These are phyloP conservation scores for Candida pseudoviswanathii DNA, from an alignment of 1,139 yeast species.

Conservation along the genomic window DNA sequence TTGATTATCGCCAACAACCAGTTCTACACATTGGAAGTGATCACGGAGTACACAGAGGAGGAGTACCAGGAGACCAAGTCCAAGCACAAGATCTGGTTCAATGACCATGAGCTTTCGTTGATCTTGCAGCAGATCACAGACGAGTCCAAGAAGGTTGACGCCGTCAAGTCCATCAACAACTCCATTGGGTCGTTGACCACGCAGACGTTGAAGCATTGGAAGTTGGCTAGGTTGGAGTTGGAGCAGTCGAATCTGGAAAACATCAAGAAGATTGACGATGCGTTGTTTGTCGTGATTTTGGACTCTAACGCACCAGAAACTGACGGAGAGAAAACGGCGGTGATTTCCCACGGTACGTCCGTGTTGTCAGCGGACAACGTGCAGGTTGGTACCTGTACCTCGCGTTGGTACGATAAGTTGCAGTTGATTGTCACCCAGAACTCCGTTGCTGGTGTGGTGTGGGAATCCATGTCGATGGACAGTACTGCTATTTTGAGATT, in stretches of 20 bases:
- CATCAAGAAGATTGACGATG: conserved; percentile 56
- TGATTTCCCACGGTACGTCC: conserved; percentile 67
- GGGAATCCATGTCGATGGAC: conserved; percentile 78
- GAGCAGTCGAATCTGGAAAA: conserved; percentile 45
- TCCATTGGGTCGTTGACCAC: conserved; percentile 74
- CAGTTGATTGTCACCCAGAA: conserved; percentile 69
- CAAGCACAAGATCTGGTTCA: conserved; percentile 44
- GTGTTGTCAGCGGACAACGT: conserved; percentile 54
- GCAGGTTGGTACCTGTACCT: conserved; percentile 74
- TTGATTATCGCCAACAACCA: conserved; percentile 63
- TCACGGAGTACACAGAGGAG: conserved; percentile 39
- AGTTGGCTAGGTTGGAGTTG: conserved; percentile 54
- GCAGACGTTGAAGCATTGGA: conserved; percentile 67
- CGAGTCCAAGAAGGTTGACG: conserved; percentile 41
- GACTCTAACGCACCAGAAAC: conserved; percentile 58
- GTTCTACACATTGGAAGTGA: conserved; percentile 61
- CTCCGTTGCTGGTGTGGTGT: conserved; percentile 74
- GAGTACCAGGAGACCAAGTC: conserved; percentile 26
- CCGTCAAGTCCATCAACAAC: conserved; percentile 47
- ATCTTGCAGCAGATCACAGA: conserved; percentile 52
- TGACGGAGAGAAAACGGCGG: conserved; percentile 48
- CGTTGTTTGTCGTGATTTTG: conserved; percentile 67
- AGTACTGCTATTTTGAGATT: conserved; percentile 75
- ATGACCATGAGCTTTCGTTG: conserved; percentile 55
- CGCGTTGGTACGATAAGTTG: conserved; percentile 79